A percentile compares a stretch with the other conserved stretches of the same genome.
Conservation (phyloP, 768 basidiomycete genomes). For the Daedaleopsis sinensis region DNA sequence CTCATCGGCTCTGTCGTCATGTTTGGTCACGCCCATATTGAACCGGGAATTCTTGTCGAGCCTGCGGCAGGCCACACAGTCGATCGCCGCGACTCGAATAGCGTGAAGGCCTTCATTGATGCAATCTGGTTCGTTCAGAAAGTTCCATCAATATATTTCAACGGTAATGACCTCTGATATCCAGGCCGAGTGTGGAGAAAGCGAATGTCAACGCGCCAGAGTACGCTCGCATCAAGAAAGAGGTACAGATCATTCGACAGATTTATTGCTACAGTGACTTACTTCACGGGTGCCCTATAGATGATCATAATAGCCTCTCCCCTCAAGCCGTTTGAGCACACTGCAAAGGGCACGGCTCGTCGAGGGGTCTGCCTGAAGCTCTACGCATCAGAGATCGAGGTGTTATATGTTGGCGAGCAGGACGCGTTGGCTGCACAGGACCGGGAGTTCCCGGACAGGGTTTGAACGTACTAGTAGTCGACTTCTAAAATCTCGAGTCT, state of each 20-base stretch:
- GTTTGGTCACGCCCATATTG: constrained; percentile 26
- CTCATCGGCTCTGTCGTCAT: constrained; percentile 22
- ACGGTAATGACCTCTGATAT: not conserved
- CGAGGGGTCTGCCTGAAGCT: constrained; percentile 16
- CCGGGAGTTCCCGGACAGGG: constrained; percentile 1
- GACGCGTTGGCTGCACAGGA: not conserved
- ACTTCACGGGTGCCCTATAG: constrained; percentile 15
- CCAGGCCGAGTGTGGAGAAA: constrained; percentile 40
- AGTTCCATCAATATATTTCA: not conserved
- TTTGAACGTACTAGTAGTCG: not conserved
- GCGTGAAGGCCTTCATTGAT: constrained; percentile 9
- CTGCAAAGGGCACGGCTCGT: constrained; percentile 24
- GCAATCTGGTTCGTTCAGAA: constrained; percentile 12
- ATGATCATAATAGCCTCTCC: constrained; percentile 25
- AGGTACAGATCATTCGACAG: constrained; percentile 30
- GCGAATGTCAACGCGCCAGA: constrained; percentile 41
- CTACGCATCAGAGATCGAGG: constrained; percentile 21
- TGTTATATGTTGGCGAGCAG: constrained; percentile 10
- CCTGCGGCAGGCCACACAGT: constrained; percentile 15
- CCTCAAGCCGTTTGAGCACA: constrained; percentile 23
- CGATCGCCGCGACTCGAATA: constrained; percentile 6
- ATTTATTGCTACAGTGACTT: not conserved
- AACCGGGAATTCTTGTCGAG: constrained; percentile 29
- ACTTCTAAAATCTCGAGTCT: no score
- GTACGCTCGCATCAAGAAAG: constrained; percentile 45